Evolutionary conservation across 208 protist genomes (phyloP), one percentile per base, ranked within the genome.

Genomic region (Leishmania turanica): DNA sequence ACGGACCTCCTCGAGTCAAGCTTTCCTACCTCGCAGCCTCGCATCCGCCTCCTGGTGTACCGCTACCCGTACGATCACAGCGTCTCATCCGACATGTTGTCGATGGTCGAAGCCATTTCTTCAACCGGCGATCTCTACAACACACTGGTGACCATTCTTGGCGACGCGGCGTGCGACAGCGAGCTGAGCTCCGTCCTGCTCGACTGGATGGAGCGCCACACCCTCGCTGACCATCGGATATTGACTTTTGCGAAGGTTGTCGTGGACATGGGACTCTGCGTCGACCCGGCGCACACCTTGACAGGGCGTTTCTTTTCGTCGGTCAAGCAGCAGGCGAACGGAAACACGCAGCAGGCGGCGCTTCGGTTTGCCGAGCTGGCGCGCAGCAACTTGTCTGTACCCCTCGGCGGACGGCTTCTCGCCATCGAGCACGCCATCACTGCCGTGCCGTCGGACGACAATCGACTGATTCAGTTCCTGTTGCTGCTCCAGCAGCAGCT

Each of bases 401-500:
- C 91, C 17, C 81, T 97, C 24, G 56, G 71, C 8, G 87, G 82
- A 4, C 88, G 93, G 2, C 85, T 95, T 24, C 65, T 89, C 37
- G 90, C 87, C 56, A 78, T 94, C 27, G 83, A 87, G 27, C 87
- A 90, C 56, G 87, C 93, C 2, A 68, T 94, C 37, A 81, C 87
- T 49, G 79, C 80, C 24, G 82, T 68, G 42, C 82, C 84, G 62
- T 88, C 78, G 5, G 86, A 86, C 58, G 80, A 27, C 15, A 84
- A 94, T 66, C 87, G 85, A 69, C 76, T 93, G 66, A 85, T 79
- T 7, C 86, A 91, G 77, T 94, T 97, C 69, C 9, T 93, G 40
- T 85, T 97, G 9, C 85, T 94, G 31, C 87, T 97, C 3, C 94
- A 97, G 81, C 81, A 92, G 45, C 88, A 93, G 78, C 83, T 97